These are phyloP conservation scores for Oleoguttula mirabilis DNA, from an alignment of 495 filamentous ascomycete species.

Conservation along the genomic window DNA sequence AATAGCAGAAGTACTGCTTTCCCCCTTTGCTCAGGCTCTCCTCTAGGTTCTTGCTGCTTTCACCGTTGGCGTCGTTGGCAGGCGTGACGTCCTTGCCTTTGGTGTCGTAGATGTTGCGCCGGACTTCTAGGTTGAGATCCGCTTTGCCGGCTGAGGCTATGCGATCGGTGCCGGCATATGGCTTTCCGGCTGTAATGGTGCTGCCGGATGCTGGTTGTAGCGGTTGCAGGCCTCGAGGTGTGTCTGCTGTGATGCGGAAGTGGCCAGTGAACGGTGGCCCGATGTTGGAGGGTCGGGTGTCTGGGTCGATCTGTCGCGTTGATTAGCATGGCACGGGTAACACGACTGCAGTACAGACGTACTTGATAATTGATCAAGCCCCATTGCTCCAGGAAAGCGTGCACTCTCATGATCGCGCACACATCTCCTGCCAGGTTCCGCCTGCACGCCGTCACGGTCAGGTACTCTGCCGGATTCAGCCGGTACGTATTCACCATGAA, in stretches of 20 bases:
- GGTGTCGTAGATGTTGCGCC: conserved; percentile 89
- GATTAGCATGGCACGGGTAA: conserved; percentile 7
- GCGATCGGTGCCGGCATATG: conserved; percentile 59
- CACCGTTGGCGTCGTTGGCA: conserved; percentile 29
- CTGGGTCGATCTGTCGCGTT: conserved; percentile 69
- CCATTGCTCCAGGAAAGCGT: conserved; percentile 98
- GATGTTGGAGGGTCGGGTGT: conserved; percentile 86
- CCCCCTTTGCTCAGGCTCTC: conserved; percentile 46
- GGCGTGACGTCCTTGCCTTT: conserved; percentile 68
- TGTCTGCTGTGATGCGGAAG: conserved; percentile 88
- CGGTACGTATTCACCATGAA: conserved; percentile 99
- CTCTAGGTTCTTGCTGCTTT: conserved; percentile 50
- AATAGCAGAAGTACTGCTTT: conserved; percentile 70
- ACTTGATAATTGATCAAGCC: conserved; percentile 98
- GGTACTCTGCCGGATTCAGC: conserved; percentile 85
- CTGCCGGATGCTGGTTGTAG: conserved; percentile 81
- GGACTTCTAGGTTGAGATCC: conserved; percentile 77
- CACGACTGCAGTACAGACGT: conserved; percentile 14
- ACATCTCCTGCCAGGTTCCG: conserved; percentile 95
- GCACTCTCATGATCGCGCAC: conserved; percentile 96
- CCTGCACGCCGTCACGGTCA: conserved; percentile 94
- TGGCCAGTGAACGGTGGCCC: conserved; percentile 95
- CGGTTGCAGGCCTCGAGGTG: conserved; percentile 83
- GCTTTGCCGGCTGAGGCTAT: conserved; percentile 60
- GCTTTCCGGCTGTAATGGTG: conserved; percentile 59